Percentiles rank a stretch among this genome's conserved stretches.
Conservation (phyloP, 2,329 filamentous ascomycete species). For the Didymella exigua region DNA sequence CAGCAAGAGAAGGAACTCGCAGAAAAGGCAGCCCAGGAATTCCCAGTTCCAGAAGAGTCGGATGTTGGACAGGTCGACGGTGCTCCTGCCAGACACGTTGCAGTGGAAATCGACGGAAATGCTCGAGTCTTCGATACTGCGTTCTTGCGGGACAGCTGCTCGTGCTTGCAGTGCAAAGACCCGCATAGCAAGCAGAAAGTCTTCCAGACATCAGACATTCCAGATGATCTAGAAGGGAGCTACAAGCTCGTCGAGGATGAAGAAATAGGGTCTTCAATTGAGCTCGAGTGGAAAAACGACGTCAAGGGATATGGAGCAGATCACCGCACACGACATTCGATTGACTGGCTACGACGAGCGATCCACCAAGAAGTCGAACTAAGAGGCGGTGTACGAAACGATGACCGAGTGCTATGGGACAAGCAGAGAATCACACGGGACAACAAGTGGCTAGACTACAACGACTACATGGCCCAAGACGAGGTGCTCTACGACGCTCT, state of each 20-base stretch:
- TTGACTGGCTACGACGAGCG: slow-evolving; percentile 41
- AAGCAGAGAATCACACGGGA: slow-evolving; percentile 52
- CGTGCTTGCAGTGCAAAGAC: slow-evolving; percentile 63
- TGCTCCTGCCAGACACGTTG: slow-evolving; percentile 35
- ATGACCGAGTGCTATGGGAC: slow-evolving; percentile 54
- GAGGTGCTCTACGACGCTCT: slow-evolving; percentile 66
- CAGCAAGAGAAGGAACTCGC: slow-evolving; percentile 25
- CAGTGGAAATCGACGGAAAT: slow-evolving; percentile 42
- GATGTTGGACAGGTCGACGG: slow-evolving; percentile 30
- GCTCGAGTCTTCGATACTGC: slow-evolving; percentile 40
- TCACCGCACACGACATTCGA: slow-evolving; percentile 50
- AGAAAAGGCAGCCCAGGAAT: slow-evolving; percentile 16
- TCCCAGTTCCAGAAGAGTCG: slow-evolving; percentile 8
- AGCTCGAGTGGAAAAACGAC: slow-evolving; percentile 67
- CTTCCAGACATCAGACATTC: slow-evolving; percentile 70
- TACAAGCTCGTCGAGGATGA: slow-evolving; percentile 44
- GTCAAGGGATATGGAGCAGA: slow-evolving; percentile 51
- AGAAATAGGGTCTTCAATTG: slow-evolving; percentile 54
- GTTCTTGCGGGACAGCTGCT: slow-evolving; percentile 63
- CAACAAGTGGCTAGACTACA: slow-evolving; percentile 68
- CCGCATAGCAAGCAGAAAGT: slow-evolving; percentile 66
- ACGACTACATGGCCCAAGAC: slow-evolving; percentile 70
- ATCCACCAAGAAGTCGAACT: slow-evolving; percentile 41
- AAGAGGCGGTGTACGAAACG: slow-evolving; percentile 43
- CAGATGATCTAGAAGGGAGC: slow-evolving; percentile 47